phyloP scores from a whole-genome alignment of 2,329 filamentous ascomycete species.

The Sarocladium strictum region DNA sequence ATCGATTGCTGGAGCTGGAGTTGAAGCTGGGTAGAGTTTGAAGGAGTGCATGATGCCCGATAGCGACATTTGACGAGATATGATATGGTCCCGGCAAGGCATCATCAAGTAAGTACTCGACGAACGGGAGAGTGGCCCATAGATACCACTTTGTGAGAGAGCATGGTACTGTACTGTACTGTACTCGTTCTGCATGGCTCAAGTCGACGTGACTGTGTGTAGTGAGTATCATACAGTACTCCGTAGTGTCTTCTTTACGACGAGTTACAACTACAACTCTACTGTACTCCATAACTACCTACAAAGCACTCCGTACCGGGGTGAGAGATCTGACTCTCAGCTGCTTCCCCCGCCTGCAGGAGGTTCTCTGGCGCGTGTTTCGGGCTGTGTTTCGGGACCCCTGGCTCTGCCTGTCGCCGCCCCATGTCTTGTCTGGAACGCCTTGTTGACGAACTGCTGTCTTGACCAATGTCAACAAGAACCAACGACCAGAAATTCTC shows the following conservation, averaged over 20 bases:
- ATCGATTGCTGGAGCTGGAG: neutral
- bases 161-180: neutral
- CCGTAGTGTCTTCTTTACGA: too few relatives aligned
- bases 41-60: too few relatives aligned
- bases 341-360: slow-evolving; percentile 3
- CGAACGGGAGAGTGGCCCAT: too few relatives aligned
- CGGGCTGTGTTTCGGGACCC: slow-evolving; percentile 6
- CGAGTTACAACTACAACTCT: too few relatives aligned
- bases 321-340: too few relatives aligned
- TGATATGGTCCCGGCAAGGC: too few relatives aligned
- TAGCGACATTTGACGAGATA: neutral
- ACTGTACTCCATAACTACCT: too few relatives aligned
- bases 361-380: slow-evolving; percentile 5
- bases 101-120: too few relatives aligned
- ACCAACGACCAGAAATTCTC: neutral
- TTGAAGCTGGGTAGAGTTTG: neutral
- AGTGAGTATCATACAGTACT: too few relatives aligned
- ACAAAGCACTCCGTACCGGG: too few relatives aligned
- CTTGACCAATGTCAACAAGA: neutral
- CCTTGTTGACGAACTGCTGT: slow-evolving; percentile 4
- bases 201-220: neutral
- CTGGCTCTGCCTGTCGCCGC: neutral
- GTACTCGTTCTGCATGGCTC: neutral
- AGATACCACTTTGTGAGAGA: too few relatives aligned
- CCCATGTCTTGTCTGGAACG: neutral